A percentile compares a stretch with the other conserved stretches of the same genome.
phyloP scores from a whole-genome alignment of 1,284 basidiomycete species.

The Rhodotorula sp. region DNA sequence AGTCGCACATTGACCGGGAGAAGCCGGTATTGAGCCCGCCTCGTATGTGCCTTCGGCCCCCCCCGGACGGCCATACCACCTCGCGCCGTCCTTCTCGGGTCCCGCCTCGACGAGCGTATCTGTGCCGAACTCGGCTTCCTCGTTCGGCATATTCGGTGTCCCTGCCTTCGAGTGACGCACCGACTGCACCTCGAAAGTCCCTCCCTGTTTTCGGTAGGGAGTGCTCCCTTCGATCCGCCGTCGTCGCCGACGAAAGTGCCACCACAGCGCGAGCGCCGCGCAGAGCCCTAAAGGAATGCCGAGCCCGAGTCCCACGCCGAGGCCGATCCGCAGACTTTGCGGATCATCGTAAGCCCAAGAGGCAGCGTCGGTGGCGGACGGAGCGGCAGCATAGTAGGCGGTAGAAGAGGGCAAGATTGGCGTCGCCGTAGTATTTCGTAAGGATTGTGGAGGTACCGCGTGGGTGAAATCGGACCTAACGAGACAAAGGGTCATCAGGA shows the following conservation, averaged over 20 bases:
- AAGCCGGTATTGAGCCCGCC: not conserved
- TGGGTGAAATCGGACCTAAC: constrained; percentile 10
- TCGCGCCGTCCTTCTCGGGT: not conserved
- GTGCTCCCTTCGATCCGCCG: not conserved
- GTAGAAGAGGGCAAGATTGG: constrained; percentile 1
- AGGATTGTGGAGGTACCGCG: constrained; percentile 3
- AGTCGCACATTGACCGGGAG: not conserved
- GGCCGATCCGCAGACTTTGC: constrained; percentile 4
- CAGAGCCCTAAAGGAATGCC: not conserved
- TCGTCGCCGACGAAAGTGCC: not conserved
- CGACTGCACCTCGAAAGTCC: not conserved
- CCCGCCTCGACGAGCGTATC: not conserved
- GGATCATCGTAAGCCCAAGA: not conserved
- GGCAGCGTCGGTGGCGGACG: not conserved
- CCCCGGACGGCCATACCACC: not conserved
- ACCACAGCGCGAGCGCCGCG: not conserved
- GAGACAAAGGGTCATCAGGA: not conserved
- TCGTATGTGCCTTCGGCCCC: not conserved
- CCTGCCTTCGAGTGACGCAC: not conserved
- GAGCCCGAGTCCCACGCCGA: constrained; percentile 13
- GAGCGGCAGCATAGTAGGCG: not conserved
- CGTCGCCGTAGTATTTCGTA: constrained; percentile 8
- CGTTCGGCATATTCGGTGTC: not conserved
- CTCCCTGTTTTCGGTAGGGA: too few relatives aligned
- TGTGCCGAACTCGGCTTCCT: not conserved